Evolutionary conservation across 2,329 filamentous ascomycete genomes (phyloP), one percentile per base, ranked within the genome.

Genomic region (Botrytis medusae): DNA sequence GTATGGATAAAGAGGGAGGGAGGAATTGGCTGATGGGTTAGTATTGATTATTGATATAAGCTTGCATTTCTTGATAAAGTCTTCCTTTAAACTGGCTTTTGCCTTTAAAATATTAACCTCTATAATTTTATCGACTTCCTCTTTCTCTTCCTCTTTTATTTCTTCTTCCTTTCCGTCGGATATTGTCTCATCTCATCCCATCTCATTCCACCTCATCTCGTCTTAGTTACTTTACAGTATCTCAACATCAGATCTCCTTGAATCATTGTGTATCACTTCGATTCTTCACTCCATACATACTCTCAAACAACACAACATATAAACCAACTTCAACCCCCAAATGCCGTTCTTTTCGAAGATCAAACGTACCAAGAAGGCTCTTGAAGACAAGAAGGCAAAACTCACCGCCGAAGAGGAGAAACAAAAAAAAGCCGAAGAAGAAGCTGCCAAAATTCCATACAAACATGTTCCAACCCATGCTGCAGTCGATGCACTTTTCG

Each of bases 391-490:
- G 74, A 86, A 84, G 57, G 82, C 84, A 61, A 86, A 87, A 77
- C 79, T 84, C 74, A 84, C 82, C 60, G 37, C 46, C 16, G 85
- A 86, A 76, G 84, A 86, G 77, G 81, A 84, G 57, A 85, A 81
- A 60, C 84, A 85, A 74, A 69, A 79, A 32, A 78, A 81, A 54
- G 61, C 48, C 1, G 74, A 74, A 7, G 20, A 67, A 44, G 61
- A 46, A 22, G 37, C 42, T 29, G 60, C 61, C 46, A 83, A 84
- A 71, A 75, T 82, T n/a, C 84, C 86, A 20, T 91, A 91, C 81
- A 86, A 83, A 70, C 89, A 91, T 78, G 81, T 89, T 32, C 88
- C 89, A n/a, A 90, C 84, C 22, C 89, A 91, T 78, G 89, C 89
- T 42, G 87, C 87, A 63, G 79, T 84, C 20, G 89, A 91, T 80